phyloP scores from a whole-genome alignment of 2,329 filamentous ascomycete genomes.

The Emmonsia crescens region DNA sequence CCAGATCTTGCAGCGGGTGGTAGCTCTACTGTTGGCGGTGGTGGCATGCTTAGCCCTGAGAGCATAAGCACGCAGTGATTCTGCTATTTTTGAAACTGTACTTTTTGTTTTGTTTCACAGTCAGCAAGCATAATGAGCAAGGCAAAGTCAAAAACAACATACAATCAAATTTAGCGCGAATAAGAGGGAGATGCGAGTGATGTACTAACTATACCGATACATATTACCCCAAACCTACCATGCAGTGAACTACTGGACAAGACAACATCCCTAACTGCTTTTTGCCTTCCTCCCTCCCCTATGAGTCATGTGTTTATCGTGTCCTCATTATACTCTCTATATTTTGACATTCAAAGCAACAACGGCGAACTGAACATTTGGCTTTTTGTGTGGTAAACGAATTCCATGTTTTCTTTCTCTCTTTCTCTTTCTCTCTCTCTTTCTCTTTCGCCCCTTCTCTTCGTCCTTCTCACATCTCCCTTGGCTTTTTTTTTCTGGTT shows the following conservation, averaged over 20 bases:
- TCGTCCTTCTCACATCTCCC: background rate
- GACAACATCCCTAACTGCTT: background rate
- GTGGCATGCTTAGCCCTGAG: slow-evolving; percentile 76
- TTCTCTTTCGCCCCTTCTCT: background rate
- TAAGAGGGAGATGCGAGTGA: background rate
- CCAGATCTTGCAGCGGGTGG: slow-evolving; percentile 37
- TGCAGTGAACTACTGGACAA: background rate
- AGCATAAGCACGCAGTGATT: slow-evolving; percentile 47
- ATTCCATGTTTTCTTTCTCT: background rate
- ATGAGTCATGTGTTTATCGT: background rate
- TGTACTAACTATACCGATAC: background rate
- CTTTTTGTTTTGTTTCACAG: background rate
- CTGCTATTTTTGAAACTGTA: background rate
- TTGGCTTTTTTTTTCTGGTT: background rate
- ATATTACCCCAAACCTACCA: too few relatives aligned
- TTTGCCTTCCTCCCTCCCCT: too few relatives aligned
- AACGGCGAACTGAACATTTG: background rate
- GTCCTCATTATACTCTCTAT: background rate
- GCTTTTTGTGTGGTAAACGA: background rate
- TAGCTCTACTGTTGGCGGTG: slow-evolving; percentile 39
- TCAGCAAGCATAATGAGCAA: background rate
- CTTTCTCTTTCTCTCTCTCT: background rate
- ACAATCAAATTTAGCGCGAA: background rate
- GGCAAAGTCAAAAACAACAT: background rate
- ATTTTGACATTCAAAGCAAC: background rate